These are phyloP conservation scores for Cryptosporidium meleagridis DNA, from an alignment of 169 alveolate species.

Conservation along the genomic window DNA sequence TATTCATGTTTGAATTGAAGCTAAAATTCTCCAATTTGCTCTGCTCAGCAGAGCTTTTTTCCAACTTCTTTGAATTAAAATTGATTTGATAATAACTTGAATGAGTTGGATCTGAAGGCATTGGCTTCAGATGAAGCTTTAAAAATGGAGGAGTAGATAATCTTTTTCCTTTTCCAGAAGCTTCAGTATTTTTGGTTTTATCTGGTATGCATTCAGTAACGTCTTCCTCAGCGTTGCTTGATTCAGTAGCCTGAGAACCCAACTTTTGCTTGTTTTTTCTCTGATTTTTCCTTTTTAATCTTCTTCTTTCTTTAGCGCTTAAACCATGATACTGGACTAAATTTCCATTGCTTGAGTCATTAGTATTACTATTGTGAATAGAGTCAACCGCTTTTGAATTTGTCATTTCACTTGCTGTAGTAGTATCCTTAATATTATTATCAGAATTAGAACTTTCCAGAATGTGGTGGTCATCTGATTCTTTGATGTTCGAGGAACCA, in stretches of 20 bases:
- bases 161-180: background rate
- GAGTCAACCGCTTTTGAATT: background rate
- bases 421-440: background rate
- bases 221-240: background rate
- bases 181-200: background rate
- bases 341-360: background rate
- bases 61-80: conserved; percentile 2
- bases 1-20: background rate
- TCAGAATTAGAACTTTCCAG: background rate
- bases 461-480: background rate
- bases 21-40: conserved; percentile 14
- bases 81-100: conserved; percentile 46
- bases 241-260: background rate
- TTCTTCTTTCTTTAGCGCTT: conserved; percentile 72
- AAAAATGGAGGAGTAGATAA: conserved; percentile 59
- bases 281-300: conserved; percentile 73
- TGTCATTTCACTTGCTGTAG: background rate
- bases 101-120: conserved; percentile 67
- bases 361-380: background rate
- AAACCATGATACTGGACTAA: conserved; percentile 34
- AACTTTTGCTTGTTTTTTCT: conserved; percentile 52
- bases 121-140: conserved; percentile 50
- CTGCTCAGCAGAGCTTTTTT: background rate
- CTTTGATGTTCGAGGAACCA: background rate
- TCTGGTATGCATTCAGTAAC: background rate